These are phyloP conservation scores for Gossypium aridum DNA, from an alignment of 441 rosid genomes.

Conservation along the genomic window DNA sequence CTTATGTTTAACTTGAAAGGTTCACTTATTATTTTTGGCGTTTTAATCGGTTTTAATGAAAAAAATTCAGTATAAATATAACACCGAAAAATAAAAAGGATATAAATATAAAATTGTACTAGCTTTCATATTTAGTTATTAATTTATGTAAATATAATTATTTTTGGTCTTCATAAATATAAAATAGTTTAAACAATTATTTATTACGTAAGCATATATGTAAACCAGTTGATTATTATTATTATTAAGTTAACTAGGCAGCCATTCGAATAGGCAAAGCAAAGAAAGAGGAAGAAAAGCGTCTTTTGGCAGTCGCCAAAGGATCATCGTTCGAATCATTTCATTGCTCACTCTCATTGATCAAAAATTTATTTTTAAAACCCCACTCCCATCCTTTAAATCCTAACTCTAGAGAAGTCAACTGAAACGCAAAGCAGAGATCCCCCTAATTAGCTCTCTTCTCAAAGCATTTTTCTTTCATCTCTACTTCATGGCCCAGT, in stretches of 20 bases:
- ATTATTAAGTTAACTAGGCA: background rate
- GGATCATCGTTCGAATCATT: background rate
- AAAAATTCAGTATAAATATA: too few relatives aligned
- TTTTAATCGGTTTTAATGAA: too few relatives aligned
- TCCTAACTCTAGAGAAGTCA: background rate
- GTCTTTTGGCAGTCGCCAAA: background rate
- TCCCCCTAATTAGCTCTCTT: background rate
- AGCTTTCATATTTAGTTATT: too few relatives aligned
- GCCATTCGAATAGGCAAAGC: background rate
- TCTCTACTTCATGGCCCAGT: slow-evolving; percentile 1
- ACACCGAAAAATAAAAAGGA: too few relatives aligned
- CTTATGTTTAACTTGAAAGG: too few relatives aligned
- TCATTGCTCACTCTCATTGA: background rate
- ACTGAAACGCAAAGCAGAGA: background rate
- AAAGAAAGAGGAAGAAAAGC: background rate
- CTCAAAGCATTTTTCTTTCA: background rate
- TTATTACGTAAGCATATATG: too few relatives aligned
- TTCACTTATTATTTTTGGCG: too few relatives aligned
- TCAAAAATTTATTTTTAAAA: background rate
- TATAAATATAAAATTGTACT: too few relatives aligned
- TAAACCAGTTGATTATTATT: background rate
- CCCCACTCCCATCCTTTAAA: background rate
- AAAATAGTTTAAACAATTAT: too few relatives aligned
- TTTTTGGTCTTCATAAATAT: too few relatives aligned
- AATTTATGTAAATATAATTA: too few relatives aligned